Conservation (phyloP, 2,329 filamentous ascomycete genomes). For the Myriosclerotinia curreyana region DNA sequence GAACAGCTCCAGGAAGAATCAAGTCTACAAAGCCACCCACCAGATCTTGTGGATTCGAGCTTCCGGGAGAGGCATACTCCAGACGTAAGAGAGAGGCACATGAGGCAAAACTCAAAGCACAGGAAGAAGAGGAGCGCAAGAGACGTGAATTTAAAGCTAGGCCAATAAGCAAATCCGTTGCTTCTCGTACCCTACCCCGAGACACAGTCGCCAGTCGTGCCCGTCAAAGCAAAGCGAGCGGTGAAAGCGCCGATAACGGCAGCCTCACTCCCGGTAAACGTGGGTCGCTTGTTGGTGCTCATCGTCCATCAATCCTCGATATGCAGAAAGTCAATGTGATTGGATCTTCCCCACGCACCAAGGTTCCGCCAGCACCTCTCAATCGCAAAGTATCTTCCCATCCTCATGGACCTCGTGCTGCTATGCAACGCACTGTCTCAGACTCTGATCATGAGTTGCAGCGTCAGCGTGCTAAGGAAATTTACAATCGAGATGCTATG, state of each 20-base stretch:
- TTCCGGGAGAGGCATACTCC: slow-evolving; percentile 59
- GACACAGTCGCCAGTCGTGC: slow-evolving; percentile 58
- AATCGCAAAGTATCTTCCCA: slow-evolving; percentile 31
- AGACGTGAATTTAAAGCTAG: slow-evolving; percentile 63
- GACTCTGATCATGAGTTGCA: slow-evolving; percentile 51
- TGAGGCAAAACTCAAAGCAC: slow-evolving; percentile 52
- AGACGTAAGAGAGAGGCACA: slow-evolving; percentile 51
- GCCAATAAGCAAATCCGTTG: slow-evolving; percentile 49
- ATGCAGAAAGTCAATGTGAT: slow-evolving; percentile 36
- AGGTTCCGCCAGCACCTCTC: slow-evolving; percentile 26
- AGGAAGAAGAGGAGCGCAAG: slow-evolving; percentile 59
- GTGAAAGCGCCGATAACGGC: slow-evolving; percentile 31
- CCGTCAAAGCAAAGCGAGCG: slow-evolving; percentile 48
- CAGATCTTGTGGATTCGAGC: slow-evolving; percentile 54
- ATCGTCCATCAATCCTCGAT: slow-evolving; percentile 39
- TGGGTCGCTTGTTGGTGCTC: slow-evolving; percentile 36
- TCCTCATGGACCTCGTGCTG: slow-evolving; percentile 27
- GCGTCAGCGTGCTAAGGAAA: slow-evolving; percentile 51
- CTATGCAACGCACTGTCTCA: slow-evolving; percentile 48
- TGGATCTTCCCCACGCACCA: slow-evolving; percentile 34
- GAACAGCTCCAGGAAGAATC: slow-evolving; percentile 42
- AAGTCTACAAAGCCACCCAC: slow-evolving; percentile 53
- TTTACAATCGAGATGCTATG: slow-evolving; percentile 52
- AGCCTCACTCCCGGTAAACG: slow-evolving; percentile 35
- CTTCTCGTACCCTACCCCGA: slow-evolving; percentile 45